Conservation (phyloP, 2,329 filamentous ascomycete genomes). For the Fusarium hostae region DNA sequence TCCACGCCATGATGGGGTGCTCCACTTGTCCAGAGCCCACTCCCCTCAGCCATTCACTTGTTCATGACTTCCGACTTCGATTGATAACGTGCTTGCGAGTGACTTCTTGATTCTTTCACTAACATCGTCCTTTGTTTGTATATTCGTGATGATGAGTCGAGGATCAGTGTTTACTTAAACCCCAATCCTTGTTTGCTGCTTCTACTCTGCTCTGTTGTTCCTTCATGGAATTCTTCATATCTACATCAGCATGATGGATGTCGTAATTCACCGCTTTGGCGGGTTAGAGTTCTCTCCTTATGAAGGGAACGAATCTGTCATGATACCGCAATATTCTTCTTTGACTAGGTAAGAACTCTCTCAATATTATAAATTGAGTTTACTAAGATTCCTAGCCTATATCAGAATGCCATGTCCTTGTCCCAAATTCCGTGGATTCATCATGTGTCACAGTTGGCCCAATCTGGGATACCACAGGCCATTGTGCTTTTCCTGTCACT, state of each 20-base stretch:
- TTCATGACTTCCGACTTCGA: conserved; percentile 32
- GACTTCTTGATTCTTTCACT: conserved; percentile 8
- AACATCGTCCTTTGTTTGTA: conserved; percentile 1
- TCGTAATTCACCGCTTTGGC: conserved; percentile 48
- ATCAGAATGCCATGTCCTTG: conserved; percentile 25
- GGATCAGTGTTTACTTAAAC: neutral
- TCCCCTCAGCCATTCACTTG: conserved; percentile 25
- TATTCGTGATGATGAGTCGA: conserved; percentile 9
- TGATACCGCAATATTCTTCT: conserved; percentile 8
- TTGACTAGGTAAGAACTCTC: conserved; percentile 35
- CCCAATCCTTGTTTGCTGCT: neutral
- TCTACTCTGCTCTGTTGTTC: neutral
- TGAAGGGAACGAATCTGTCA: conserved; percentile 28
- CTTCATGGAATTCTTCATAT: conserved; percentile 17
- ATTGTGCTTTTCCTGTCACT: conserved; percentile 52
- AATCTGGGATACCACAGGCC: conserved; percentile 55
- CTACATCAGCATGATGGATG: conserved; percentile 45
- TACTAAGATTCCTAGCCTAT: conserved; percentile 20
- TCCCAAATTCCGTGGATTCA: conserved; percentile 53
- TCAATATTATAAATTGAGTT: neutral
- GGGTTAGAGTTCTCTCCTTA: conserved; percentile 48
- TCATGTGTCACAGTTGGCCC: conserved; percentile 52
- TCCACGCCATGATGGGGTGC: neutral
- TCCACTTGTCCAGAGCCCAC: conserved; percentile 15
- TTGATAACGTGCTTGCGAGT: conserved; percentile 25